Base-by-base conservation (phyloP, 768 basidiomycete species). In the Thelephora aurantiotincta region DNA sequence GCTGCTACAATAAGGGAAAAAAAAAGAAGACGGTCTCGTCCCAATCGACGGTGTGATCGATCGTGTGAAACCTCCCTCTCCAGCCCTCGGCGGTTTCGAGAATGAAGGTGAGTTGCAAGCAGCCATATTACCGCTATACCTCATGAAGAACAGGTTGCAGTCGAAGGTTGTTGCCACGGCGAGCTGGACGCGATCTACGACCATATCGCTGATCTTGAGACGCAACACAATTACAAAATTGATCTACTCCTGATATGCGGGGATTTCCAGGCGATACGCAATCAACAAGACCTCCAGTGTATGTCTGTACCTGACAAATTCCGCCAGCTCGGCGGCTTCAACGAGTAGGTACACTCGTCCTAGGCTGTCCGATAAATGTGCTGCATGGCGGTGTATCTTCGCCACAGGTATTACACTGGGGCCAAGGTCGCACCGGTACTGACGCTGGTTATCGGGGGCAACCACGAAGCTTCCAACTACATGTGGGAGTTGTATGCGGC, bases 381-480 rank as follows among this genome's bases (percentile, higher is more conserved):
- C 38, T 48, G 14, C 33, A 48, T 41, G 9, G 9, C 26, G 9
- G 9, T 9, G 26, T 30, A 30, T 30, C 26, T 30, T 9, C n/a
- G n/a, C 26, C 26, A 30, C 42, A 88, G 85, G 57, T 99, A 98
- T 62, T 97, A 99, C 58, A 80, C 78, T 1, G 89, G 90, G 1
- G 71, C 83, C 58, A 80, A 71, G 57, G 65, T 54, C n/a, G 92
- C 94, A 2, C 91, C 93, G 0, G 62, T 94, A 3, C 64, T 94
- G 60, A 99, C 96, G 0, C 69, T 99, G 11, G 79, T 98, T 44
- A 96, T 98, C 57, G 96, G 96, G 13, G 96, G 96, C 7, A 98
- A 98, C 59, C 96, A 98, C 61, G 96, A 98, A 64, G 90, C 90
- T 1, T 92, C 88, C 18, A 96, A 92, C 55, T 96, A 97, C 59